These are phyloP conservation scores for Botrytis fabae DNA, from an alignment of 2,329 filamentous ascomycete genomes.

Conservation along the genomic window DNA sequence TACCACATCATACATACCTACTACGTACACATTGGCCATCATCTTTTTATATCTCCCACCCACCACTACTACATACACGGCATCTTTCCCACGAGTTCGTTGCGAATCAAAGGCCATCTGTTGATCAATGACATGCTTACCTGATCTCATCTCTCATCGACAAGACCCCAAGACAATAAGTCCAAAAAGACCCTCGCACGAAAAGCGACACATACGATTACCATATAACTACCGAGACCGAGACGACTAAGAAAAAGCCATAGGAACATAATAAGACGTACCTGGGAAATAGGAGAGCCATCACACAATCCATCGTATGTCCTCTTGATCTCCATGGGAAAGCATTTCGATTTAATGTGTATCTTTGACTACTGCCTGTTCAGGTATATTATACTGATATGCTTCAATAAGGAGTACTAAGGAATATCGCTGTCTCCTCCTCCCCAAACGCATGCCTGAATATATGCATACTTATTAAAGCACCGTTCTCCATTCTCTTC, in stretches of 20 bases:
- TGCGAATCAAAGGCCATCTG: slow-evolving; percentile 1
- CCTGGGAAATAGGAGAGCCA: background rate
- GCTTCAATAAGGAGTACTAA: background rate
- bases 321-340: background rate
- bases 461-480: background rate
- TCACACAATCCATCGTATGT: background rate
- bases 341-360: background rate
- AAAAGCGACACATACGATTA: background rate
- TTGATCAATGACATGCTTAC: slow-evolving; percentile 13
- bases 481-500: background rate
- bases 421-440: background rate
- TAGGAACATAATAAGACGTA: background rate
- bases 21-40: background rate
- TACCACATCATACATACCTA: background rate
- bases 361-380: background rate
- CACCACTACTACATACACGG: background rate
- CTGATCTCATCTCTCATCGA: background rate
- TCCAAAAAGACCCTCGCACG: background rate
- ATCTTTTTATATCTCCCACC: background rate
- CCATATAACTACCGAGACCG: slow-evolving; percentile 10
- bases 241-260: background rate
- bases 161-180: background rate
- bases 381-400: background rate
- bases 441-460: no score
- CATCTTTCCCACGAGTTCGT: slow-evolving; percentile 12